Base-by-base conservation (phyloP, 441 rosid species). In the Breynia disticha region DNA sequence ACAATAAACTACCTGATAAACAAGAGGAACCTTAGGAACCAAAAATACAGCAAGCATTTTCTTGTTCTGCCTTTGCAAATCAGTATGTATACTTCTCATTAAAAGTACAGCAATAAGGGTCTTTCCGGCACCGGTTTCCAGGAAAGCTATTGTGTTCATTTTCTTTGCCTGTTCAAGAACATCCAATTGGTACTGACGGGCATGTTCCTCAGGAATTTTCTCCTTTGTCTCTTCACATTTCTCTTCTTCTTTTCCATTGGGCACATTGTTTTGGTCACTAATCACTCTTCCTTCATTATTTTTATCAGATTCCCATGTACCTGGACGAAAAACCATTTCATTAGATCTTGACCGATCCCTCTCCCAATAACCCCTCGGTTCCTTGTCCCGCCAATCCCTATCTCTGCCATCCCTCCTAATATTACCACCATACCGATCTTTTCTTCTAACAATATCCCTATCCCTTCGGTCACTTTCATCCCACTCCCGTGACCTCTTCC, bases 51-150 rank as follows among this genome's bases (percentile, higher is more conserved):
- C 80, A 53, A 94, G 91, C 82, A 94, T 66, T 79, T 90, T 90
- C 68, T 69, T 83, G 66, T 83, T 85, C 54, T 74, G 77, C 68
- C 55, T 72, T 73, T 69, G 78, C 65, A 86, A 49, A 63, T 89
- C 94, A 53, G 70, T 75, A 50, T 54, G 69, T 62, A 94, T 42
- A 65, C 97, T 94, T 69, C 65, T 87, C 42, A 94, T 90, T 14
- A 94, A 79, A 43, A 94, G 89, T 60, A 89, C 90, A 12, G 97
- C 99, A 52, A 94, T 94, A 57, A 90, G 86, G 1, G 99, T 94
- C 87, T 94, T 94, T 64, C 99, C 99, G 2, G 97, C 96, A 42
- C 99, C 99, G 0, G 99, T 94, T 75, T 94, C 99, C 24, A 94
- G 97, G 64, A 94, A 94, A 59, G 99, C 97, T 47, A 94, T 94